Evolutionary conservation across 306 rosid species (phyloP), one percentile per base, ranked within the genome.

Genomic region (Oxytropis ochrocephala): DNA sequence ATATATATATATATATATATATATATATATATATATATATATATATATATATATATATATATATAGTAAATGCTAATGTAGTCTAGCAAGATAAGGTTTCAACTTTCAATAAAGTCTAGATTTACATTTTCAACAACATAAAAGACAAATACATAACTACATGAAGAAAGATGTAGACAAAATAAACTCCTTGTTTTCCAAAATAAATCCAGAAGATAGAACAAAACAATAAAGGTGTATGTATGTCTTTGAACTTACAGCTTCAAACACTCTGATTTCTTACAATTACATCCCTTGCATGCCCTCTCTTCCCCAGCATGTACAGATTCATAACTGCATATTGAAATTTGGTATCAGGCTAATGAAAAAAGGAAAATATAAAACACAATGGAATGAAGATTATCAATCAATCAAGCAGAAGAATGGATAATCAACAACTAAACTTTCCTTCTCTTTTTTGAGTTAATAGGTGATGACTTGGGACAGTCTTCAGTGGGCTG

Each of bases 181-280:
- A 46, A n/a, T 5, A 46, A 5, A 46, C 18, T 46, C 2, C 8
- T 46, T 46, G 19, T 46, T 46, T 13, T 46, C 19, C 8, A n/a
- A 46, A 13, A 46, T 46, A 46, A 46, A 5, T 13, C 51, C 51
- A 4, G 19, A 46, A 13, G 51, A 46, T 18, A 13, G 51, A 46
- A 13, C 16, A 46, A 46, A 46, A 21, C 27, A 21, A 14, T 4
- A 75, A 27, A 27, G 52, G 76, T 51, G 64, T 53, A 47, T 33
- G 5, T 32, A 4, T 36, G 52, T 16, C 5, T 57, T 55, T 42
- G 44, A 75, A 83, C 90, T 80, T 84, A 93, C 98, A 88, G 96
- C 83, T 93, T 93, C 89, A 93, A 79, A 73, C 98, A 93, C 85
- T 86, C 90, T 0, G 98, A 93, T 70, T 93, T 90, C 85, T 88